Percentiles rank a stretch among this genome's conserved stretches.
Conservation (phyloP, 2,329 filamentous ascomycete genomes). For the Sclerotinia glacialis region DNA sequence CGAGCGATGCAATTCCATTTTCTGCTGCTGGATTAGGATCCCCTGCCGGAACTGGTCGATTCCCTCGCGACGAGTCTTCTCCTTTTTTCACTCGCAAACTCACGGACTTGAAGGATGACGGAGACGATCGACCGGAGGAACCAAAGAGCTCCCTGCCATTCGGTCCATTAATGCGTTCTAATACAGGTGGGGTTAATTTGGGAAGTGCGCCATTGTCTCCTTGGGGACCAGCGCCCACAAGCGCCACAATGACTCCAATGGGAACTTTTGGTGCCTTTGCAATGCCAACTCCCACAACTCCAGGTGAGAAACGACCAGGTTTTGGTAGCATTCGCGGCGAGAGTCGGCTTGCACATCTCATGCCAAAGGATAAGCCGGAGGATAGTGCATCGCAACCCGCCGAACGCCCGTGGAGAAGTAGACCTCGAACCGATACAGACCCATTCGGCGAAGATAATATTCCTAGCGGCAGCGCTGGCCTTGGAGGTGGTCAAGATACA, state of each 20-base stretch:
- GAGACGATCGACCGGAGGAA: slow-evolving; percentile 53
- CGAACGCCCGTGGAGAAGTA: slow-evolving; percentile 57
- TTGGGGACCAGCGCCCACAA: slow-evolving; percentile 47
- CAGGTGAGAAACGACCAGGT: slow-evolving; percentile 67
- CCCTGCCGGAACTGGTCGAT: slow-evolving; percentile 58
- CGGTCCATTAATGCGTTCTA: slow-evolving; percentile 52
- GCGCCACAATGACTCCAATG: slow-evolving; percentile 68
- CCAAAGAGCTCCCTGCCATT: slow-evolving; percentile 43
- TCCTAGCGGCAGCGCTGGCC: slow-evolving; percentile 65
- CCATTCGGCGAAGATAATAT: slow-evolving; percentile 66
- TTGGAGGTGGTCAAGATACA: slow-evolving; percentile 72
- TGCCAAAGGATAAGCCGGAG: slow-evolving; percentile 74
- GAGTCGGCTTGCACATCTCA: slow-evolving; percentile 81
- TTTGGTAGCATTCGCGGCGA: slow-evolving; percentile 68
- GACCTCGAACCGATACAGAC: slow-evolving; percentile 69
- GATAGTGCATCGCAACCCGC: slow-evolving; percentile 54
- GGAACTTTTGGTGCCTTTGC: slow-evolving; percentile 90
- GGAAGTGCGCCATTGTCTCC: slow-evolving; percentile 47
- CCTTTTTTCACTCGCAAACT: slow-evolving; percentile 57
- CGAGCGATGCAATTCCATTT: slow-evolving; percentile 63
- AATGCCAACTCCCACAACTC: slow-evolving; percentile 55
- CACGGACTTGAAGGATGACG: slow-evolving; percentile 51
- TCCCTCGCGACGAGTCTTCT: slow-evolving; percentile 59
- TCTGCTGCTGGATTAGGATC: slow-evolving; percentile 51
- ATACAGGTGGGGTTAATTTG: slow-evolving; percentile 48